Base-by-base conservation (phyloP, 306 rosid genomes). In the Cicer bijugum region DNA sequence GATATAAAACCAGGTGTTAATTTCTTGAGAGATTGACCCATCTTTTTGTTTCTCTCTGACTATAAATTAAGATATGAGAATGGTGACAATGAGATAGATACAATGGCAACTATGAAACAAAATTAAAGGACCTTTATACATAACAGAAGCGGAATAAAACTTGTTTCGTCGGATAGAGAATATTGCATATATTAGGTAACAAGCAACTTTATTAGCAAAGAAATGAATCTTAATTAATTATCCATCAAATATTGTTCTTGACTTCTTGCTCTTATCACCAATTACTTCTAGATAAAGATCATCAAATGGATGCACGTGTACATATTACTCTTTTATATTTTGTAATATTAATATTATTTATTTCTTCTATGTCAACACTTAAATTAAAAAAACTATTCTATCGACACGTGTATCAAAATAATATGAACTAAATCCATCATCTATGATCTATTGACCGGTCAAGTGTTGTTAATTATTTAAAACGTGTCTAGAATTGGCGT, bases 21-120 rank as follows among this genome's bases (percentile, higher is more conserved):
- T 72, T 78, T 84, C 78, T 42, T 66, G 33, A 85, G 80, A 82
- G 88, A 52, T 12, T 77, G 75, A 6, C 92, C 92, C 96, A 90
- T 86, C 10, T 74, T 80, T 78, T 47, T 69, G 2, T 74, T 66
- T 39, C 39, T 0, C 6, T 46, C 17, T 77, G 55, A 55, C 10
- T 61, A 45, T 50, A 75, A 60, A 59, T 28, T 3, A 56, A 55
- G 76, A 0, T 15, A 61, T 19, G 74, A 16, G 15, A 43, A 11
- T 37, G 33, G 69, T 48, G 74, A 61, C 39, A 45, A 50, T 12
- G 58, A 37, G 82, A 72, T 0, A 23, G 76, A 48, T 51, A 51
- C 3, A 1, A 51, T 75, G 73, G 58, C 50, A 23, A 45, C 6
- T 9, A 58, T 16, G 15, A 63, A 65, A 62, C 39, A 47, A 69